Evolutionary conservation across 306 rosid species (phyloP).

Genomic region (Morella rubra): DNA sequence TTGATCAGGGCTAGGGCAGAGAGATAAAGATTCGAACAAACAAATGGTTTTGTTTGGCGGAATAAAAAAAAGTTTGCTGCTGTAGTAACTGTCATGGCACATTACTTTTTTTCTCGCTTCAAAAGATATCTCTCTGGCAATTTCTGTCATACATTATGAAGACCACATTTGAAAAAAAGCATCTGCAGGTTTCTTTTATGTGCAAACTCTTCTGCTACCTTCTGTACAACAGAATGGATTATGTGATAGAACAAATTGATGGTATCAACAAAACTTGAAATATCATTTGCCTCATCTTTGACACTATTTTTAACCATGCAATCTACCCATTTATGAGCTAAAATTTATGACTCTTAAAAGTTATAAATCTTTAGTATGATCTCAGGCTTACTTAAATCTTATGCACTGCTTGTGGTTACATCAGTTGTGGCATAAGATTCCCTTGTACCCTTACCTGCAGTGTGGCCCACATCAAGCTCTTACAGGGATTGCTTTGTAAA

Average conservation of each 20-base stretch:
- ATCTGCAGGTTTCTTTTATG: not conserved
- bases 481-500: not conserved
- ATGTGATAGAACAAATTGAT: not conserved
- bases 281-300: not conserved
- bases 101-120: not conserved
- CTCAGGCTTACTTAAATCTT: not conserved
- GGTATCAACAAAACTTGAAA: not conserved
- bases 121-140: not conserved
- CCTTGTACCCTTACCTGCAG: not conserved
- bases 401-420: not conserved
- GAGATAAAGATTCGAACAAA: not conserved
- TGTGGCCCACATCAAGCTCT: not conserved
- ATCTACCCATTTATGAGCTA: no score
- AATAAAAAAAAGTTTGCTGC: no score
- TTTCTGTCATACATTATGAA: not conserved
- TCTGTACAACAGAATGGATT: not conserved
- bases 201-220: not conserved
- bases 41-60: no score
- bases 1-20: not conserved
- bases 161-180: no score
- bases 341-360: no score
- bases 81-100: no score
- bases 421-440: not conserved
- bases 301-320: not conserved
- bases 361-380: not conserved